These are phyloP conservation scores for Lupinus albus DNA, from an alignment of 306 rosid genomes.

Conservation along the genomic window DNA sequence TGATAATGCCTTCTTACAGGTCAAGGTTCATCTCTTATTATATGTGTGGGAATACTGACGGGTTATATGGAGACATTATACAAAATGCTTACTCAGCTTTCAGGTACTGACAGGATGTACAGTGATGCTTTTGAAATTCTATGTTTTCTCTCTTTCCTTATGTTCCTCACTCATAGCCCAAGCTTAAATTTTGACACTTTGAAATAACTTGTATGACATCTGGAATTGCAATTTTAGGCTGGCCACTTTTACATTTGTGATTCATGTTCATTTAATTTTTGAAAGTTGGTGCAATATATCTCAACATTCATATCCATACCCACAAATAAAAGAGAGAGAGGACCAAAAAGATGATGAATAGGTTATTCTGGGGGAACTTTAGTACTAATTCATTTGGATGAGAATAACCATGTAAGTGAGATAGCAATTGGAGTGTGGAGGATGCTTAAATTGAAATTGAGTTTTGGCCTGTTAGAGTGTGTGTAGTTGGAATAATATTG, in stretches of 20 bases:
- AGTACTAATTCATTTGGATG: slow-evolving; percentile 23
- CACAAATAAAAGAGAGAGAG: not conserved
- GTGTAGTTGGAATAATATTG: slow-evolving; percentile 6
- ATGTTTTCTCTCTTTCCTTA: not conserved
- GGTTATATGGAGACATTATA: slow-evolving; percentile 89
- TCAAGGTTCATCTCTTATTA: slow-evolving; percentile 91
- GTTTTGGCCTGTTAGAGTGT: slow-evolving; percentile 18
- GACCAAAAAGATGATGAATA: slow-evolving; percentile 14
- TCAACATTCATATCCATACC: not conserved
- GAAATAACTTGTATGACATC: slow-evolving; percentile 19
- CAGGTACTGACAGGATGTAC: slow-evolving; percentile 62
- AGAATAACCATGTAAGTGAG: slow-evolving; percentile 9
- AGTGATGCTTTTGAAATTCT: slow-evolving; percentile 29
- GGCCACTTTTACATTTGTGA: slow-evolving; percentile 13
- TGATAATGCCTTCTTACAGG: slow-evolving; percentile 60
- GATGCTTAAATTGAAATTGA: slow-evolving; percentile 15
- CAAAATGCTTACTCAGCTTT: slow-evolving; percentile 91
- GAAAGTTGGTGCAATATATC: slow-evolving; percentile 27
- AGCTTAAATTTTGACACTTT: slow-evolving; percentile 17
- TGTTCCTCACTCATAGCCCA: not conserved
- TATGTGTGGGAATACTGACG: slow-evolving; percentile 90
- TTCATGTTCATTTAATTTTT: slow-evolving; percentile 24
- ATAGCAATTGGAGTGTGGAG: slow-evolving; percentile 10
- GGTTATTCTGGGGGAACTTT: slow-evolving; percentile 29
- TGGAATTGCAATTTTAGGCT: not conserved